These are phyloP conservation scores for Closterium sp. DNA, from an alignment of 139 green algal species.

Conservation along the genomic window DNA sequence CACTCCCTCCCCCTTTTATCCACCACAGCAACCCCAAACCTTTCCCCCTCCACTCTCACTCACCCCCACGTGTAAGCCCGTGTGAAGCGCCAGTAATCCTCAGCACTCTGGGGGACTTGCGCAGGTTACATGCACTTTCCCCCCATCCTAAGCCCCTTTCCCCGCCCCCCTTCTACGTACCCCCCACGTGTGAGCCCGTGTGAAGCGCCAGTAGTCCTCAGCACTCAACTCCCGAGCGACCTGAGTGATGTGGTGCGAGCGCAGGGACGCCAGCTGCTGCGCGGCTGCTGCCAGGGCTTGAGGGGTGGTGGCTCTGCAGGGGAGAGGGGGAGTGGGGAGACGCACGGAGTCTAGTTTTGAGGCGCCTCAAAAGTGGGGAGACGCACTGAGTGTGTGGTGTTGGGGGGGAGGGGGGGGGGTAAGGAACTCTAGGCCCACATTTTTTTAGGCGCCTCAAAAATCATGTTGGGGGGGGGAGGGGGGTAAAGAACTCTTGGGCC, in stretches of 20 bases:
- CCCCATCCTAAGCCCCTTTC: not conserved
- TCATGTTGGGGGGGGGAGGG: too few relatives aligned
- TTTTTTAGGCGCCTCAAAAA: too few relatives aligned
- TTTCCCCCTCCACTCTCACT: too few relatives aligned
- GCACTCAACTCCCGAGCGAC: slow-evolving; percentile 18
- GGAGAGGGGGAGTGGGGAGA: not conserved
- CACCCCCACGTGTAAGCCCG: too few relatives aligned
- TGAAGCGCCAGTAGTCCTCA: slow-evolving; percentile 49
- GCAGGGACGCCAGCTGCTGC: slow-evolving; percentile 23
- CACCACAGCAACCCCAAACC: not conserved
- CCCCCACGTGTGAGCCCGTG: slow-evolving; percentile 32
- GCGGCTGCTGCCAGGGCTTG: slow-evolving; percentile 11
- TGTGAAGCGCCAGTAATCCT: too few relatives aligned
- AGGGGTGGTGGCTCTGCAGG: not conserved
- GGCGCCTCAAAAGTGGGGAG: too few relatives aligned
- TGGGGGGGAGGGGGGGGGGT: not conserved
- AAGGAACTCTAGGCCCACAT: too few relatives aligned
- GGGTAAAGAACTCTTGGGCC: slow-evolving; percentile 4
- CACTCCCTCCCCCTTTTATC: too few relatives aligned
- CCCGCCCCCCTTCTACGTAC: not conserved
- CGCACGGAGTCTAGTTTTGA: too few relatives aligned
- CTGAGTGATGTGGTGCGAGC: not conserved
- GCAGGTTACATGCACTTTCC: too few relatives aligned
- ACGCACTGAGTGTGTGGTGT: not conserved
- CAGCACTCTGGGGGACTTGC: too few relatives aligned